These are phyloP conservation scores for Fraxinus ornus DNA, from an alignment of 305 asterid genomes.

Conservation along the genomic window DNA sequence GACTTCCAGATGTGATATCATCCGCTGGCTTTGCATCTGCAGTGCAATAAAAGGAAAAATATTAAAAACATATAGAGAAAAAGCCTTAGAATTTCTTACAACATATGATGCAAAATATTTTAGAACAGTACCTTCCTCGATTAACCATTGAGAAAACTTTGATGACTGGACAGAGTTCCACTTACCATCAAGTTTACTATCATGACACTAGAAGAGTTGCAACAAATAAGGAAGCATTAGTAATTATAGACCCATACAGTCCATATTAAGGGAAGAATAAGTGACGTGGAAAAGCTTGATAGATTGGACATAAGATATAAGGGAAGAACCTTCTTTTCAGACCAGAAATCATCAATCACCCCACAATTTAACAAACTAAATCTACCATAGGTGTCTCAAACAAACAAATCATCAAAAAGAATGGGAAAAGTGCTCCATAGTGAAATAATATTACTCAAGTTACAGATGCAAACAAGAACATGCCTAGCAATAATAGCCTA, in stretches of 20 bases:
- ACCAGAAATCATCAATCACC: neutral
- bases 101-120: constrained; percentile 10
- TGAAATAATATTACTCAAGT: neutral
- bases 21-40: constrained; percentile 46
- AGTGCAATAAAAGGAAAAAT: constrained; percentile 15
- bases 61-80: constrained; percentile 14
- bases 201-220: constrained; percentile 47
- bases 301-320: constrained; percentile 4
- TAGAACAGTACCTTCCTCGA: constrained; percentile 65
- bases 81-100: constrained; percentile 14
- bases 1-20: constrained; percentile 43
- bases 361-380: constrained; percentile 22
- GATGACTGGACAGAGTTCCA: constrained; percentile 63
- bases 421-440: neutral
- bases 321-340: neutral
- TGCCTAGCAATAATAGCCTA: constrained; percentile 6
- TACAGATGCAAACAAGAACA: neutral
- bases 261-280: constrained; percentile 21
- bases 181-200: constrained; percentile 48
- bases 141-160: constrained; percentile 87
- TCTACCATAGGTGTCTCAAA: neutral
- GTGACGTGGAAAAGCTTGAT: constrained; percentile 14
- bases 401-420: neutral
- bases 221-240: constrained; percentile 18
- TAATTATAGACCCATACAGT: constrained; percentile 9